Conservation (phyloP, 805 yeast species). For the Wickerhamomyces chambardii region DNA sequence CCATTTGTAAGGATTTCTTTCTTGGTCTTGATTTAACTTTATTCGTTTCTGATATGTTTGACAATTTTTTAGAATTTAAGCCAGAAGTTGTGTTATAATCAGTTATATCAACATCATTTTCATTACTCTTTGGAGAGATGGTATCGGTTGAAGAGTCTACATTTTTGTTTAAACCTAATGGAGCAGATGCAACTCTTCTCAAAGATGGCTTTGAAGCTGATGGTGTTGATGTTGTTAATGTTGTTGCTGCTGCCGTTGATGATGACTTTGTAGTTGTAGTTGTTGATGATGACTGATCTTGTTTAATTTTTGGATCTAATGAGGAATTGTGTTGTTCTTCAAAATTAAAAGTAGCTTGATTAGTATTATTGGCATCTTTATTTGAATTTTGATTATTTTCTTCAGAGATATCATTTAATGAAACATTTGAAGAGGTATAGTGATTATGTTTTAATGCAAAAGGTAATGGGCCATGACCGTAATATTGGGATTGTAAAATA, state of each 20-base stretch:
- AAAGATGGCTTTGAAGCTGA: slow-evolving; percentile 25
- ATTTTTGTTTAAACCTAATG: slow-evolving; percentile 42
- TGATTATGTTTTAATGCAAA: slow-evolving; percentile 18
- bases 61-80: slow-evolving; percentile 2
- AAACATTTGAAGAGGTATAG: slow-evolving; percentile 11
- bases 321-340: neutral
- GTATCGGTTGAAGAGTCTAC: no score
- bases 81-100: neutral
- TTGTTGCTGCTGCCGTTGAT: neutral
- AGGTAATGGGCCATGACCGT: slow-evolving; percentile 20
- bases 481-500: slow-evolving; percentile 4
- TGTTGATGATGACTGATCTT: slow-evolving; percentile 1
- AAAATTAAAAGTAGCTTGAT: neutral
- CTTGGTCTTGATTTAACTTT: slow-evolving; percentile 25
- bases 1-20: slow-evolving; percentile 38
- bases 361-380: slow-evolving; percentile 2
- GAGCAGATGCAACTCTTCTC: slow-evolving; percentile 81
- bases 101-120: slow-evolving; percentile 16
- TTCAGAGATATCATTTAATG: slow-evolving; percentile 24
- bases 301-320: no score
- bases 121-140: slow-evolving; percentile 14
- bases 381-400: slow-evolving; percentile 20
- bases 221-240: neutral
- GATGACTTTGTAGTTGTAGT: slow-evolving; percentile 1
- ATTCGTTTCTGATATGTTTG: neutral